Base-by-base conservation (phyloP, 345 rosid species). In the Populus deltoides region DNA sequence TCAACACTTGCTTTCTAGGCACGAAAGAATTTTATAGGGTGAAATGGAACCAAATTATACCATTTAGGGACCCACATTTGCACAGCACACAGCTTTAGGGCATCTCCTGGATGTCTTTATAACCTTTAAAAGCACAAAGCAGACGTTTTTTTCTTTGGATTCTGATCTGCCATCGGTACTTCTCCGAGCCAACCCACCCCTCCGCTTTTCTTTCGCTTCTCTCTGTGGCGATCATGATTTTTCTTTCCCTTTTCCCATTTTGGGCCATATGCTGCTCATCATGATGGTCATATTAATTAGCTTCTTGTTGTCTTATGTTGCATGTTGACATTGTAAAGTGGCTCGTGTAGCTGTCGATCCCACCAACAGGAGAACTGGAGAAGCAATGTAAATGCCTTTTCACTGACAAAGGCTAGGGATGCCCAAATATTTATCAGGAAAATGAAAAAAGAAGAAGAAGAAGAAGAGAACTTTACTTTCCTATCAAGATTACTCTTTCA, bases 1-100 rank as follows among this genome's bases (percentile, higher is more conserved):
- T 72, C 78, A 39, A 77, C 68, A 80, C 75, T 85, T 80, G 82
- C 88, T 83, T 83, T 74, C 72, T 1, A 49, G 20, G 36, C 45
- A 81, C 79, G 86, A 61, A 73, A 81, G 83, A 74, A 76, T 70
- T 75, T 27, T 20, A 59, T 66, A 2, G 13, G 38, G 78, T 13
- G 59, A 70, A 72, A 70, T 71, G 61, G 68, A 53, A 49, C 22
- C 10, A 71, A 49, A 73, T 67, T 43, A 70, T 20, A 62, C 66
- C 17, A 16, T 8, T 39, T 16, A 4, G 0, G 84, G 82, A 18
- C 79, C 81, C 76, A 57, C 51, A 15, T 18, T 20, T 29, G 18
- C 69, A 69, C 33, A 69, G 65, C 67, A 0, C 24, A 53, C 83
- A 77, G 80, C 80, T 77, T 82, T 51, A 41, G 66, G 55, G 73